Base-by-base conservation (phyloP, 306 rosid genomes). In the Cyclanthera cordifolia region DNA sequence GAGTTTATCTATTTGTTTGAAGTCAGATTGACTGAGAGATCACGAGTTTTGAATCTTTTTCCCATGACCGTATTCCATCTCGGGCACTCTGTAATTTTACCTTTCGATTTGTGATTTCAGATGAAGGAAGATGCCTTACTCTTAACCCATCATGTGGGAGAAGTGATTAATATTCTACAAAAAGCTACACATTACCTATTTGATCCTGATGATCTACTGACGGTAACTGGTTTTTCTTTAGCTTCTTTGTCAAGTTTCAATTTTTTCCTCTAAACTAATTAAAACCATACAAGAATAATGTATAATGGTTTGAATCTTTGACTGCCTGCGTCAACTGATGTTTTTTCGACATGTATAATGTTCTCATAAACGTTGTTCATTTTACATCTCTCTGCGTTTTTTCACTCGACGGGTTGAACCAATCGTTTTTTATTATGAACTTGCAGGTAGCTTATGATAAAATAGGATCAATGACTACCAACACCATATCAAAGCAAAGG, bases 391-490 rank as follows among this genome's bases (percentile, higher is more conserved):
- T 24, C 60, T 4, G 5, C n/a, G 5, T 21, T 8, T 10, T 23
- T 53, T 54, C 51, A 13, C 21, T 15, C 11, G 2, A 56, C 0
- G 21, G 50, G 41, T 45, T 70, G 17, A 37, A 12, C 23, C 16
- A 21, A 53, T 6, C 43, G 7, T 39, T 20, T 20, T 53, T 47
- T 9, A 51, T 34, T 41, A 43, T 46, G 28, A 78, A 39, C 45
- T 51, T 83, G 80, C 86, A 94, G 99, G 99, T 94, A 78, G 97
- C 99, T 60, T 94, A 88, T 73, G 96, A 94, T 75, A 75, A 94
- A 83, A 86, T 94, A 43, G 96, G 99, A 16, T 90, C 97, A 14
- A 88, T 90, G 95, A 88, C 97, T 47, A 94, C 96, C 34, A 83
- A 85, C 80, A 88, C 86, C 3, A 86, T 94, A 83, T 94, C 96